Evolutionary conservation across 768 basidiomycete species (phyloP).

Genomic region (Boletus reticuloceps): DNA sequence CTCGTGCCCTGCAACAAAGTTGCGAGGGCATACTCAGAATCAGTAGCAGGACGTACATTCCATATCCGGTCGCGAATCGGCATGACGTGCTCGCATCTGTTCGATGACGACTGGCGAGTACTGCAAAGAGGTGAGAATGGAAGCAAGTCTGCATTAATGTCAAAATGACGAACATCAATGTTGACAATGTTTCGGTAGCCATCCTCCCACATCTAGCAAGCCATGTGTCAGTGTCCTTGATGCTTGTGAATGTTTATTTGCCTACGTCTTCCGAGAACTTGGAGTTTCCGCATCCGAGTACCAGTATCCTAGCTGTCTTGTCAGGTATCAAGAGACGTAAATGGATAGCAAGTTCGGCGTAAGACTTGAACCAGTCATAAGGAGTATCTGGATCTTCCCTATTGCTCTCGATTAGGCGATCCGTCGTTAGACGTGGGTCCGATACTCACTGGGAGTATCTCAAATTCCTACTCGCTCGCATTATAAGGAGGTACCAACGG

Average conservation of each 20-base stretch:
- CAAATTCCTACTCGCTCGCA: conserved; percentile 49
- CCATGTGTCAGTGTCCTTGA: not conserved
- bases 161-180: conserved; percentile 53
- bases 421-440: not conserved
- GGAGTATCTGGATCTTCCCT: conserved; percentile 59
- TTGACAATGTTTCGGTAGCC: conserved; percentile 81
- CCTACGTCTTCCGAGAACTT: conserved; percentile 72
- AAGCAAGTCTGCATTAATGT: not conserved
- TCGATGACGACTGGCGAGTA: conserved; percentile 76
- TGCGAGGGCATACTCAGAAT: not conserved
- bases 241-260: not conserved
- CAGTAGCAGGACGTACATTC: conserved; percentile 46
- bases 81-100: conserved; percentile 63
- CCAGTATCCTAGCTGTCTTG: conserved; percentile 59
- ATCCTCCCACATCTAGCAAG: conserved; percentile 79
- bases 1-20: conserved; percentile 57
- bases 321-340: conserved; percentile 62
- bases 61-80: conserved; percentile 57
- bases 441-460: conserved; percentile 61
- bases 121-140: conserved; percentile 33
- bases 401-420: conserved; percentile 6
- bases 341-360: conserved; percentile 63
- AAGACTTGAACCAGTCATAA: conserved; percentile 90
- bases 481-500: not conserved
- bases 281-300: conserved; percentile 86